Percentiles rank a stretch among this genome's conserved stretches.
Conservation (phyloP, 148 eudicot species). For the Chenopodium suecicum region DNA sequence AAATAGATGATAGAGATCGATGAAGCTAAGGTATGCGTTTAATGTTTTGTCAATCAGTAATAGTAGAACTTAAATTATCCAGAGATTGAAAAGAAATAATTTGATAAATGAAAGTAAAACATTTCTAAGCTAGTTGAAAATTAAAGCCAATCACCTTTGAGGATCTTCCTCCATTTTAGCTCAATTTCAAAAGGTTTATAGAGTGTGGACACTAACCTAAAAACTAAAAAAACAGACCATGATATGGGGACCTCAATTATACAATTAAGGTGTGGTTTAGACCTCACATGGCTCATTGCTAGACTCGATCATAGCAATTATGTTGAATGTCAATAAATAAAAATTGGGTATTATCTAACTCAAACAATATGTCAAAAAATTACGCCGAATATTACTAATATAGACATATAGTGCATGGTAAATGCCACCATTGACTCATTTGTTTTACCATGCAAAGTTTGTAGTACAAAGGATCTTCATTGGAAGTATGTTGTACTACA, state of each 20-base stretch:
- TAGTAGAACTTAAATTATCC: no score
- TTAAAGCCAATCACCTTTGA: neutral
- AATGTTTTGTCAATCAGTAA: no score
- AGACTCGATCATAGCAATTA: neutral
- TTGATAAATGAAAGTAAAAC: no score
- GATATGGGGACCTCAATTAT: constrained; percentile 28
- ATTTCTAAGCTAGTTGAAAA: neutral
- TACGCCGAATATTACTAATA: constrained; percentile 7
- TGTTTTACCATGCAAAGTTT: constrained; percentile 10
- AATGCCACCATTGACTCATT: constrained; percentile 13
- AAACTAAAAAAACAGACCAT: neutral
- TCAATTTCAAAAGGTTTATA: neutral
- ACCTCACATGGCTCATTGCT: constrained; percentile 28
- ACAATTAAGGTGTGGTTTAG: neutral
- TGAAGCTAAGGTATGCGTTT: no score
- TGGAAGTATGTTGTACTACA: neutral
- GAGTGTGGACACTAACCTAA: neutral
- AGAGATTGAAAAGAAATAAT: no score
- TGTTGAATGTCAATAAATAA: neutral
- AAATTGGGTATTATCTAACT: constrained; percentile 9
- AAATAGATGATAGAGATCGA: no score
- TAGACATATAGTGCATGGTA: constrained; percentile 12
- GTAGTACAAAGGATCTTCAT: neutral
- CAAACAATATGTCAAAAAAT: constrained; percentile 16
- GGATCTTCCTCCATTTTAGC: neutral